Base-by-base conservation (phyloP, 495 filamentous ascomycete species). In the Trypethelium eluteriae region DNA sequence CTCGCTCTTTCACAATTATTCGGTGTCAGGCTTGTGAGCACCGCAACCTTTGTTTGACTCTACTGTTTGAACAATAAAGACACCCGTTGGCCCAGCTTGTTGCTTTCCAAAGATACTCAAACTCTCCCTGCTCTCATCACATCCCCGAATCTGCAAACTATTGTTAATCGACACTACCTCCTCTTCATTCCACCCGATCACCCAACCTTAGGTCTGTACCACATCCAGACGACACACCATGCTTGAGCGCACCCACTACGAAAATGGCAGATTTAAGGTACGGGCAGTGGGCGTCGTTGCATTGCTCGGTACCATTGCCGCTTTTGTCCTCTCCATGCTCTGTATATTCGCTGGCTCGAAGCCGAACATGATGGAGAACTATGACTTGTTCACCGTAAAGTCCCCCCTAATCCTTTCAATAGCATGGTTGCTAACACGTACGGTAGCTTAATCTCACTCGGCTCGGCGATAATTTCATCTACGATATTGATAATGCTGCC, bases 321-420 rank as follows among this genome's bases (percentile, higher is more conserved):
- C 85, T 47, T 87, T 92, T 70, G 81, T 92, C 56, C 78, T 93
- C 44, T 81, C 81, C 14, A 78, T 91, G 68, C 76, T 92, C 47
- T 87, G 85, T 44, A 81, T 93, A 66, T 86, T 93, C 68, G 87
- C 90, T 2, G 90, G 90, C 39, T 77, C 81, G 9, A 81, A 83
- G 69, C 81, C 75, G 65, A 80, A 78, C 57, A 81, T 85, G 71
- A 81, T 92, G 70, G 81, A 87, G 65, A 75, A 82, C 14, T 88
- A 86, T 50, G 80, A 89, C 57, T 76, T 93, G 62, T 71, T 92
- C 39, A 86, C 84, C 12, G 89, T 90, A 80, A 67, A 84, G 6
- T 79, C 5, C 38, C 46, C 11, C 16, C 38, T 14, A 34, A 61
- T 38, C 39, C 25, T 47, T 53, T 25, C 7, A n/a, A 57, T 39